Evolutionary conservation across 2,329 filamentous ascomycete species (phyloP).

Genomic region (Daldinia sp.): DNA sequence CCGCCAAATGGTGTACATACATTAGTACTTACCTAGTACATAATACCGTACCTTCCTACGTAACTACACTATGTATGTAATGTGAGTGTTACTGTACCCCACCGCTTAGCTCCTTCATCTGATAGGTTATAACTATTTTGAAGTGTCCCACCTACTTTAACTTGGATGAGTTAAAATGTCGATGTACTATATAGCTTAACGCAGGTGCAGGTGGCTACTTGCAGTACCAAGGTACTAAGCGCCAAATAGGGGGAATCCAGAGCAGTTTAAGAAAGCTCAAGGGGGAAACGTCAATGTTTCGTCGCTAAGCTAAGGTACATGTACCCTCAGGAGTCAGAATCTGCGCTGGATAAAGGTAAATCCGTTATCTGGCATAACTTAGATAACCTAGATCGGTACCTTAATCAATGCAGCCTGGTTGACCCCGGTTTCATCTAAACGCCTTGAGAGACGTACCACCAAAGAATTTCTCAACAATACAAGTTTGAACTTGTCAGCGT

Average conservation of each 20-base stretch:
- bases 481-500: conserved; percentile 12
- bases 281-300: background rate
- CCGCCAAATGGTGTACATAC: conserved; percentile 9
- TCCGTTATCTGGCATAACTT: conserved; percentile 36
- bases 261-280: background rate
- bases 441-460: conserved; percentile 29
- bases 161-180: background rate
- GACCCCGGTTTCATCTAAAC: conserved; percentile 38
- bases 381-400: conserved; percentile 37
- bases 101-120: conserved; percentile 32
- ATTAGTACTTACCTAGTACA: background rate
- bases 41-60: too few species aligned
- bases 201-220: background rate
- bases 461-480: conserved; percentile 8
- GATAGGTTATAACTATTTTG: conserved; percentile 15
- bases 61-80: too few species aligned
- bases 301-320: background rate
- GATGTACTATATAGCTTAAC: background rate
- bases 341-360: conserved; percentile 32
- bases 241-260: conserved; percentile 8
- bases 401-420: conserved; percentile 39
- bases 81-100: background rate
- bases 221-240: background rate
- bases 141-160: background rate
- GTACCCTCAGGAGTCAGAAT: too few species aligned